phyloP scores from a whole-genome alignment of 108 stramenopile genomes.

The Pseudonitzschia pungens region DNA sequence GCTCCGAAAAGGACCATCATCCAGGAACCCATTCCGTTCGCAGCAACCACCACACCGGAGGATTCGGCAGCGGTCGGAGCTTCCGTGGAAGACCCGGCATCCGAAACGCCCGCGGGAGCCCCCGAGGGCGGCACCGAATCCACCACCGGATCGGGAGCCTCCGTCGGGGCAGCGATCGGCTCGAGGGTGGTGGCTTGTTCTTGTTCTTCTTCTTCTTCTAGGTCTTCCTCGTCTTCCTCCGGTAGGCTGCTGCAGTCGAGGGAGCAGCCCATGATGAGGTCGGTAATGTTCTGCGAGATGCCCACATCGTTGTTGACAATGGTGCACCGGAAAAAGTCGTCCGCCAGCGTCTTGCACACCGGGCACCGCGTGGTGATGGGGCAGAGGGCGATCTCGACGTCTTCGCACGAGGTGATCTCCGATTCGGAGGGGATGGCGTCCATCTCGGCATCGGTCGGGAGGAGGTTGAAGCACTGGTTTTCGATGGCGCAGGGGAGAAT shows the following conservation, averaged over 20 bases:
- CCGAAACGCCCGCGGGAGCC: not conserved
- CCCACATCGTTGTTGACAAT: not conserved
- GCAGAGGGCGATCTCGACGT: conserved; percentile 5
- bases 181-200: not conserved
- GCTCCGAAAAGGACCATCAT: not conserved
- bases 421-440: not conserved
- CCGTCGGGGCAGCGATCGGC: not conserved
- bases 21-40: not conserved
- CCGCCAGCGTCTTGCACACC: not conserved
- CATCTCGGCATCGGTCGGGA: conserved; percentile 9
- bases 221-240: not conserved
- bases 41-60: conserved; percentile 1
- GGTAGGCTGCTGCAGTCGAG: not conserved
- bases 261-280: conserved; percentile 1
- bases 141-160: not conserved
- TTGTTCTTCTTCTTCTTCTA: not conserved
- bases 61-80: not conserved
- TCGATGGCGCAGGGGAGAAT: not conserved
- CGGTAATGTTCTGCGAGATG: conserved; percentile 3
- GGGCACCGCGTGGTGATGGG: conserved; percentile 8
- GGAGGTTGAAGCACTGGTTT: conserved; percentile 3
- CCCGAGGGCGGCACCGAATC: not conserved
- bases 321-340: conserved; percentile 9
- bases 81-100: no score
- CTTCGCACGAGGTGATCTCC: conserved; percentile 4